Conservation (phyloP, 2,329 filamentous ascomycete genomes). For the Sclerotinia sclerotiorum region DNA sequence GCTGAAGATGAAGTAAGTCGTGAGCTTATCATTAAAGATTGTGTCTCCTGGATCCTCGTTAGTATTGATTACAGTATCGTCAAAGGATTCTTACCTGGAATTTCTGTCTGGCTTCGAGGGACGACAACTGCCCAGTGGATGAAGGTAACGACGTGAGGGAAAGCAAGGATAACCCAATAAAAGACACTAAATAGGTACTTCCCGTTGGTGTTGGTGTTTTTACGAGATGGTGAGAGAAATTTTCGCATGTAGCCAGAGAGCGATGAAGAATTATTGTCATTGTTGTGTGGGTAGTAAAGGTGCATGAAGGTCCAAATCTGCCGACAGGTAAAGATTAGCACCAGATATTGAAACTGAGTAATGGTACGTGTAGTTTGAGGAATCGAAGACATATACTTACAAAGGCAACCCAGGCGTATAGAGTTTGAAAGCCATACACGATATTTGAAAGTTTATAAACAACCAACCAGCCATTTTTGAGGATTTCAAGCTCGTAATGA, state of each 20-base stretch:
- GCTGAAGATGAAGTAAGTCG: constrained; percentile 35
- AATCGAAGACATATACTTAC: constrained; percentile 31
- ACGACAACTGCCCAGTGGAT: constrained; percentile 39
- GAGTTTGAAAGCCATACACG: constrained; percentile 35
- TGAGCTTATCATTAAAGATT: constrained; percentile 32
- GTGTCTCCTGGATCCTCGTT: constrained; percentile 28
- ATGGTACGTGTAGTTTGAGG: not conserved
- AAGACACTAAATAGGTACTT: constrained; percentile 40
- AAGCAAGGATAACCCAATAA: constrained; percentile 37
- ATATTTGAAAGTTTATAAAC: constrained; percentile 39
- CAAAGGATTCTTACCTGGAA: constrained; percentile 28
- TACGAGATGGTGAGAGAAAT: constrained; percentile 35
- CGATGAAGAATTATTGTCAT: constrained; percentile 27
- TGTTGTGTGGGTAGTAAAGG: constrained; percentile 38
- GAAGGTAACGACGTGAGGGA: constrained; percentile 38
- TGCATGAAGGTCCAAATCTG: constrained; percentile 42
- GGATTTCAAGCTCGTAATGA: constrained; percentile 34
- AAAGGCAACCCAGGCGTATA: constrained; percentile 38
- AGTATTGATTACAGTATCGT: constrained; percentile 15
- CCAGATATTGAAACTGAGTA: not conserved
- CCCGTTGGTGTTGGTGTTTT: constrained; percentile 32
- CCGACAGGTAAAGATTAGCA: not conserved
- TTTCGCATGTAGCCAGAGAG: constrained; percentile 28
- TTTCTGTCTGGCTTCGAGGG: constrained; percentile 31
- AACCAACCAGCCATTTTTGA: constrained; percentile 30